Evolutionary conservation across 1,284 basidiomycete genomes (phyloP).

Genomic region (Vanrija pseudolonga): DNA sequence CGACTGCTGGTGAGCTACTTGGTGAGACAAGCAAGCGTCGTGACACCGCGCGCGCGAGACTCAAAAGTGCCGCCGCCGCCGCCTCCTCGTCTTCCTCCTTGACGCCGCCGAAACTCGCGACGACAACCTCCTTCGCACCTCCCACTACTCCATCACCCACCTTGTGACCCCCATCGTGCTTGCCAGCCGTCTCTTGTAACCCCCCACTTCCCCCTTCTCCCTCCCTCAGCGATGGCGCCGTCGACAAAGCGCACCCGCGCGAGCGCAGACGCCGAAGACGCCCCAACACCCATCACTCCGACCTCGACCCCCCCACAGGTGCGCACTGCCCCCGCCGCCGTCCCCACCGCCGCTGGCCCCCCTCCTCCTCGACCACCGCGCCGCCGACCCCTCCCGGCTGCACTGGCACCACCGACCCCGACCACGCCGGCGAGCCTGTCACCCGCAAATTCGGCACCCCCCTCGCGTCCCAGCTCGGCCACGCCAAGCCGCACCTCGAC

Average conservation of each 20-base stretch:
- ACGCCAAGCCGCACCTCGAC: too few relatives aligned
- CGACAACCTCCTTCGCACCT: neutral
- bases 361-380: too few relatives aligned
- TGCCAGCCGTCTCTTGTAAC: neutral
- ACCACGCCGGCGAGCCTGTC: neutral
- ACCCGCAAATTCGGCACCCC: neutral
- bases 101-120: neutral
- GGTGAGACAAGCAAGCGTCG: too few relatives aligned
- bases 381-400: neutral
- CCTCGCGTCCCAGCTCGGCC: too few relatives aligned
- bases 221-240: constrained; percentile 9
- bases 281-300: constrained; percentile 1
- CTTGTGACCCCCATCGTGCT: neutral
- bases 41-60: too few relatives aligned
- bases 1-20: too few relatives aligned
- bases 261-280: constrained; percentile 7
- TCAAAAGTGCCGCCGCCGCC: too few relatives aligned
- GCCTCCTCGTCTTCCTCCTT: neutral
- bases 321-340: neutral
- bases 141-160: neutral
- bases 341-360: neutral
- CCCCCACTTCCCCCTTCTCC: neutral
- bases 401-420: neutral
- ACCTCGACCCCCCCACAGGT: neutral
- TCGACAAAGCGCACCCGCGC: constrained; percentile 22